phyloP scores from a whole-genome alignment of 2,329 filamentous ascomycete species.

The Remersonia thermophila region DNA sequence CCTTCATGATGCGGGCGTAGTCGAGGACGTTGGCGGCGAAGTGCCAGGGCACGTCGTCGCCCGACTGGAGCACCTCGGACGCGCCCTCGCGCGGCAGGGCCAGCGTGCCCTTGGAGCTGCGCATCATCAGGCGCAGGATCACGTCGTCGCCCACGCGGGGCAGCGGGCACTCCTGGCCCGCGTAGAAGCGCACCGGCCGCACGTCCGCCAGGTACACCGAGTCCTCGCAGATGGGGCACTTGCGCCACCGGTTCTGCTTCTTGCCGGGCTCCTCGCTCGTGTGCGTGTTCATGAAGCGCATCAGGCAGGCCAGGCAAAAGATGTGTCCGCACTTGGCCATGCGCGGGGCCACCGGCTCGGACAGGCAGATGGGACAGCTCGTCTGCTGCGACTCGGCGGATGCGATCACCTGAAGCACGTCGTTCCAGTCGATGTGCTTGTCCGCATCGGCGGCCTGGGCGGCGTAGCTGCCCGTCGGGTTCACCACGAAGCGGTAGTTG shows the following conservation, averaged over 20 bases:
- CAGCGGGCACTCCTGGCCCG: conserved; percentile 70
- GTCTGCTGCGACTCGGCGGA: conserved; percentile 79
- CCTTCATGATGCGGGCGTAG: conserved; percentile 80
- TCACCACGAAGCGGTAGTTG: conserved; percentile 94
- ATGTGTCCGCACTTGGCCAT: conserved; percentile 98
- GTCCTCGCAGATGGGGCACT: conserved; percentile 93
- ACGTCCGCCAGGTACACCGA: conserved; percentile 85
- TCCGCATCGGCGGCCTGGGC: conserved; percentile 78
- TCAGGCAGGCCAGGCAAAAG: conserved; percentile 84
- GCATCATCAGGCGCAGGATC: conserved; percentile 72
- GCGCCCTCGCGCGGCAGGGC: conserved; percentile 74
- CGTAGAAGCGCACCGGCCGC: conserved; percentile 80
- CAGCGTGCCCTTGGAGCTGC: conserved; percentile 68
- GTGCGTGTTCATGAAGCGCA: conserved; percentile 87
- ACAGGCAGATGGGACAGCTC: conserved; percentile 90
- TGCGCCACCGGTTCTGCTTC: conserved; percentile 67
- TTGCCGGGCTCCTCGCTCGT: conserved; percentile 43
- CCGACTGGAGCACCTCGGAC: conserved; percentile 53
- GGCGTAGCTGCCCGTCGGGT: conserved; percentile 66
- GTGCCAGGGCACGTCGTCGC: conserved; percentile 84
- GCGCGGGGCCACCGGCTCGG: conserved; percentile 78
- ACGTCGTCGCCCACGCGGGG: conserved; percentile 81
- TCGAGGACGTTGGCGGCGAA: conserved; percentile 88
- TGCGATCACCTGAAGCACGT: conserved; percentile 81
- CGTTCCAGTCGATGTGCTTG: conserved; percentile 78